phyloP scores from a whole-genome alignment of 73 alveolate species.

The Blepharisma japonicum region DNA sequence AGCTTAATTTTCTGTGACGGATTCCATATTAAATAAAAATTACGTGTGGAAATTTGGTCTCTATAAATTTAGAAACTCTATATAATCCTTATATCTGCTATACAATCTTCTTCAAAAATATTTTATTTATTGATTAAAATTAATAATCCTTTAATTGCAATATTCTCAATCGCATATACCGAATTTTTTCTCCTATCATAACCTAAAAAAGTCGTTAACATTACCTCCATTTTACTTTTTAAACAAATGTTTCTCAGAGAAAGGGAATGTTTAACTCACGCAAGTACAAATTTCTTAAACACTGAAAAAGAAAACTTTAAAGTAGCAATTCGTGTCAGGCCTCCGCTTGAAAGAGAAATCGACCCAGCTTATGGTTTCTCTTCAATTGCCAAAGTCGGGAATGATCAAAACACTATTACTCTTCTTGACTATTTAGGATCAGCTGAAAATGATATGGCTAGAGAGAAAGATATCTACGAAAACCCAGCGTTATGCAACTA shows the following conservation, averaged over 20 bases:
- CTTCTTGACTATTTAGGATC: constrained; percentile 69
- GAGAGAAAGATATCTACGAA: constrained; percentile 61
- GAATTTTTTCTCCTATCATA: not conserved
- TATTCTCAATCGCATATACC: not conserved
- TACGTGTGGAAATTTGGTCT: too few species aligned
- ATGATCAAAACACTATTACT: constrained; percentile 56
- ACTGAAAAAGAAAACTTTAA: constrained; percentile 53
- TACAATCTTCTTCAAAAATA: too few species aligned
- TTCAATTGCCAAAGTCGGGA: constrained; percentile 66
- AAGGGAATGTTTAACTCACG: not conserved
- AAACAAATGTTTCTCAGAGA: not conserved
- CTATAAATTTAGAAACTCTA: too few species aligned
- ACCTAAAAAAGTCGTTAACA: not conserved
- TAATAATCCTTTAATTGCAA: not conserved
- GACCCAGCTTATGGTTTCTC: constrained; percentile 66
- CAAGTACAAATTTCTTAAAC: not conserved
- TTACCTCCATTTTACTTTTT: not conserved
- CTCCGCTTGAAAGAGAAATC: constrained; percentile 76
- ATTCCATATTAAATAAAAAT: too few species aligned
- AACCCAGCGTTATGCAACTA: constrained; percentile 48
- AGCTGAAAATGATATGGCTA: constrained; percentile 60
- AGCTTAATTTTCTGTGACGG: too few species aligned
- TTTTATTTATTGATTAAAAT: too few species aligned
- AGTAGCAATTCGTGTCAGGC: constrained; percentile 77
- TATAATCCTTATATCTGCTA: too few species aligned